phyloP scores from a whole-genome alignment of 2,329 filamentous ascomycete species.

The Sporothrix pseudoabietina region DNA sequence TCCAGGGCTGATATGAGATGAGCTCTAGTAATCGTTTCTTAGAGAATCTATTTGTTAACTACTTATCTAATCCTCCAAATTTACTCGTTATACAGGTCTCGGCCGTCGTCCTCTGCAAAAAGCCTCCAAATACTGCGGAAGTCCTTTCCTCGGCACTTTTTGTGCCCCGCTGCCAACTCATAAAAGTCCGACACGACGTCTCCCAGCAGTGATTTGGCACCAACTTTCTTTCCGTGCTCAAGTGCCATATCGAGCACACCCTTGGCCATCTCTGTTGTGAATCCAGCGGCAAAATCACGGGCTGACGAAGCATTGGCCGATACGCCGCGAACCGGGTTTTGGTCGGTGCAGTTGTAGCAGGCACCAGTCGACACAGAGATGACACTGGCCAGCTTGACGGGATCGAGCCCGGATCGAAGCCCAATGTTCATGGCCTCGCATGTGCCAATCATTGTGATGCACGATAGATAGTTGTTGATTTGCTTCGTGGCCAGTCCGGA shows the following conservation, averaged over 20 bases:
- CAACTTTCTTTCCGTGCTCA: not conserved
- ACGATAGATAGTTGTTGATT: constrained; percentile 16
- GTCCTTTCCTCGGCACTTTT: constrained; percentile 8
- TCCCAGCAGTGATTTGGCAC: not conserved
- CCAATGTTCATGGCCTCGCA: constrained; percentile 24
- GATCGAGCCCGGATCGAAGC: not conserved
- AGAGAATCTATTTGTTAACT: no score
- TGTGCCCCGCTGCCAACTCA: not conserved
- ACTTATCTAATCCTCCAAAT: no score
- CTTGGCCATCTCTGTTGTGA: constrained; percentile 12
- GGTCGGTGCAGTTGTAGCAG: constrained; percentile 9
- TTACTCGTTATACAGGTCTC: not conserved
- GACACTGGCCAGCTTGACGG: not conserved
- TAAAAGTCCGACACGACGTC: not conserved
- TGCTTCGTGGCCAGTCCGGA: constrained; percentile 16
- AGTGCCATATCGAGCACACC: constrained; percentile 8
- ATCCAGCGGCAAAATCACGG: constrained; percentile 3
- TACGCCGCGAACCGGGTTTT: constrained; percentile 4
- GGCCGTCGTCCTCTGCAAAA: constrained; percentile 2
- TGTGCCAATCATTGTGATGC: constrained; percentile 15
- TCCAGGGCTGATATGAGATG: no score
- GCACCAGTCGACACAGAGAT: not conserved
- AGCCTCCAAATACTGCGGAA: constrained; percentile 16
- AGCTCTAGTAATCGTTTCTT: not conserved
- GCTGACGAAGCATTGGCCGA: not conserved